These are phyloP conservation scores for Monilinia laxa DNA, from an alignment of 2,329 filamentous ascomycete genomes.

Conservation along the genomic window DNA sequence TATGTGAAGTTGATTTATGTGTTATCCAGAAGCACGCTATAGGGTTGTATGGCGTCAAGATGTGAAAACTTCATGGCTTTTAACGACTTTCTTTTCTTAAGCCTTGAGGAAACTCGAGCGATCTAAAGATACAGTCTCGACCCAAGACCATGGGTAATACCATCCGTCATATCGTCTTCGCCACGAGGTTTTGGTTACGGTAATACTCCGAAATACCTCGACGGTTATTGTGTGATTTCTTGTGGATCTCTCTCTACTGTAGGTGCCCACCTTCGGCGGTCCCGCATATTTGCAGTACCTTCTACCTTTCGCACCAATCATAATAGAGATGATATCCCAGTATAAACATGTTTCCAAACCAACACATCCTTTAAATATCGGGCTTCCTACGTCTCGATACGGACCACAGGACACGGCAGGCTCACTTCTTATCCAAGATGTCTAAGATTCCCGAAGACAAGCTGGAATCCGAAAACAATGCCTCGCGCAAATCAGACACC, in stretches of 20 bases:
- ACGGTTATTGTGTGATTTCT: conserved; percentile 18
- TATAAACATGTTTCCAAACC: not conserved
- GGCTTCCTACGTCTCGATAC: not conserved
- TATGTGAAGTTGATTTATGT: not conserved
- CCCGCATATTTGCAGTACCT: not conserved
- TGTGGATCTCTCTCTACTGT: conserved; percentile 7
- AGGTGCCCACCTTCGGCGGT: not conserved
- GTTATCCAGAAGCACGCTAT: not conserved
- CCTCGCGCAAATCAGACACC: not conserved
- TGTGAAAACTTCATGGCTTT: not conserved
- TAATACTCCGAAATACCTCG: not conserved
- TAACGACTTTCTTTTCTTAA: not conserved
- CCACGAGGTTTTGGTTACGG: not conserved
- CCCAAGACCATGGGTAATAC: conserved; percentile 8
- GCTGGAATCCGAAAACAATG: conserved; percentile 1
- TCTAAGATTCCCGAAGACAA: not conserved
- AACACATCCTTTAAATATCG: conserved; percentile 1
- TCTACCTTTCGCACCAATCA: not conserved
- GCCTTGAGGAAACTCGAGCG: not conserved
- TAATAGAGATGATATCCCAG: not conserved
- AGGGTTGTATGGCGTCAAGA: not conserved
- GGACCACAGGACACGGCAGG: too few species aligned
- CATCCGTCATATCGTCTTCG: not conserved
- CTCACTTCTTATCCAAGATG: too few species aligned
- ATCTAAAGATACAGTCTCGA: not conserved